These are phyloP conservation scores for Ensete ventricosum DNA, from an alignment of 176 grass and related monocot genomes.

Conservation along the genomic window DNA sequence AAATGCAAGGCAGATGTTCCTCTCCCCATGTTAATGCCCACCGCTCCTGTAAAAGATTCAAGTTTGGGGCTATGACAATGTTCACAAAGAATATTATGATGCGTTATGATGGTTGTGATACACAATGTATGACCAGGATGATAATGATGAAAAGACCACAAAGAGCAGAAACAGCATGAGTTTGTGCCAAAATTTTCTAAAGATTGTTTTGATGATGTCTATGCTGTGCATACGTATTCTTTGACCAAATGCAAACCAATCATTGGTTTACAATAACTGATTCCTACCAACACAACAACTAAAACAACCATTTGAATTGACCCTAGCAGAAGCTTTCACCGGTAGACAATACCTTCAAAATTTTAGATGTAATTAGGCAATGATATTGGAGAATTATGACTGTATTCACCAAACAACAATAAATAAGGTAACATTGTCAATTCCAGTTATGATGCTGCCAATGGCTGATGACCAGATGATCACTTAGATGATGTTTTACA, in stretches of 20 bases:
- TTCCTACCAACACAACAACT: not conserved
- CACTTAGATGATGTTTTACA: not conserved
- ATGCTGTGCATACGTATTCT: not conserved
- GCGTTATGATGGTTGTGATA: not conserved
- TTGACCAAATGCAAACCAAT: not conserved
- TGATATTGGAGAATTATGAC: not conserved
- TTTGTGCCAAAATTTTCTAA: not conserved
- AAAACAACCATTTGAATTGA: not conserved
- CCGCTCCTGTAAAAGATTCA: conserved; percentile 44
- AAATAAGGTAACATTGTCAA: not conserved
- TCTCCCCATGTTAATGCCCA: conserved; percentile 53
- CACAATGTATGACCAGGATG: not conserved
- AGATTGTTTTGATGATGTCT: not conserved
- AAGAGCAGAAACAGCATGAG: not conserved
- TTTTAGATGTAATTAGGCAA: not conserved
- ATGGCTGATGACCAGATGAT: not conserved
- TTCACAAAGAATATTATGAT: not conserved
- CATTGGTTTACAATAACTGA: not conserved
- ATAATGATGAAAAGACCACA: not conserved
- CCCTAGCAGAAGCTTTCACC: not conserved
- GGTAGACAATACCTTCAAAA: not conserved
- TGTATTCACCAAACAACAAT: not conserved
- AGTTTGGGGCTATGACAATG: not conserved
- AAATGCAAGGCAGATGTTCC: conserved; percentile 70
- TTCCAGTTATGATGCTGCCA: not conserved